Base-by-base conservation (phyloP, 495 filamentous ascomycete genomes). In the Pseudevernia furfuracea region DNA sequence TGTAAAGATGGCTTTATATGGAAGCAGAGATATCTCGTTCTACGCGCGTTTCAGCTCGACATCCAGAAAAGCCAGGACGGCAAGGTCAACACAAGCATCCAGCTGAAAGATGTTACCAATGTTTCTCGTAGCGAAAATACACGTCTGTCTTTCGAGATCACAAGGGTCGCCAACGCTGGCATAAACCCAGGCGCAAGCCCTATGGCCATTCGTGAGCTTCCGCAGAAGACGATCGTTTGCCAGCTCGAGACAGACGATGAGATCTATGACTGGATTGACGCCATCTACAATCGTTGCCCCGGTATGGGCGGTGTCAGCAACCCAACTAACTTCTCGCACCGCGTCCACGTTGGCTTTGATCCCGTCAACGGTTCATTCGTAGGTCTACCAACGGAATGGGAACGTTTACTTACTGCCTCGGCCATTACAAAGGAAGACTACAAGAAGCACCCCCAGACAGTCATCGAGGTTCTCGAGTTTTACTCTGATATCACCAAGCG, bases 261-360 rank as follows among this genome's bases (percentile, higher is more conserved):
- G 67, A 85, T 97, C 43, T 98, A 98, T 72, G 91, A 95, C 60
- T 98, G 94, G 94, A 96, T 96, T 64, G 94, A 98, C 73, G 89
- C 89, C 73, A 94, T 98, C 67, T 97, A 96, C 72, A 90, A 91
- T 64, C 87, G 94, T 65, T 97, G 92, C 72, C 94, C 94, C 2
- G 93, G 91, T 57, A 96, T 96, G 91, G 92, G 94, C 56, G 94
- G 94, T 64, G 95, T 98, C 12, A 96, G 92, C 77, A 96, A 96
- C 74, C 94, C 94, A 5, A 96, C 95, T 61, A 96, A 96, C 75
- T 97, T 98, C 75, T 89, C 87, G 28, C 94, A 98, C 74, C 87
- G 91, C 23, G 91, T 98, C 39, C 94, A 98, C 73, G 94, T 98
- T 68, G 95, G 93, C 49, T 98, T 98, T 74, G 95, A 98, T 72